These are phyloP conservation scores for Fusarium lateritium DNA, from an alignment of 2,329 filamentous ascomycete species.

Conservation along the genomic window DNA sequence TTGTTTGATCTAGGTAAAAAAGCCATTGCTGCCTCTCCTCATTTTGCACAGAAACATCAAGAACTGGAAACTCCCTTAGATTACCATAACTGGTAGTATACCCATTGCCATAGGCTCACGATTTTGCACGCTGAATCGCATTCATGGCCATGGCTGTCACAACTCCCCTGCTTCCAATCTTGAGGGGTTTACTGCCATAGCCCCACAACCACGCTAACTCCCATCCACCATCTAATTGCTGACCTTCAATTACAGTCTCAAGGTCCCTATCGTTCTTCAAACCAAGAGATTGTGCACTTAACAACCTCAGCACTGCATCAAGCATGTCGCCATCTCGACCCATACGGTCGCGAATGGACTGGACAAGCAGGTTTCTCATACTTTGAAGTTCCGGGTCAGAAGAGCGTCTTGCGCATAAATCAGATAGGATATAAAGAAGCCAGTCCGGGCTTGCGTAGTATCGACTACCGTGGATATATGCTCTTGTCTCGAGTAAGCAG, in stretches of 20 bases:
- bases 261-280: background rate
- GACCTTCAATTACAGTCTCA: background rate
- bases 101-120: background rate
- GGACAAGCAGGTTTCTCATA: background rate
- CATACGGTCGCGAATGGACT: background rate
- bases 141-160: constrained; percentile 17
- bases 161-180: constrained; percentile 16
- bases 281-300: background rate
- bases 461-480: constrained; percentile 14
- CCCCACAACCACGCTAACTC: constrained; percentile 1
- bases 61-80: too few relatives aligned
- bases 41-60: too few relatives aligned
- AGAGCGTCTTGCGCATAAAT: background rate
- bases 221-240: constrained; percentile 22
- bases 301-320: background rate
- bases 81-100: background rate
- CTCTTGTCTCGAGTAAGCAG: constrained; percentile 5
- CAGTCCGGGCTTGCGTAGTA: constrained; percentile 25
- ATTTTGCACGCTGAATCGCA: background rate
- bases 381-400: background rate
- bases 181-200: background rate
- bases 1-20: too few relatives aligned
- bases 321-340: background rate
- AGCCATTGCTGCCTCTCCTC: too few relatives aligned
- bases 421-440: constrained; percentile 4